Conservation (phyloP, 768 basidiomycete genomes). For the Phallus indusiatus region DNA sequence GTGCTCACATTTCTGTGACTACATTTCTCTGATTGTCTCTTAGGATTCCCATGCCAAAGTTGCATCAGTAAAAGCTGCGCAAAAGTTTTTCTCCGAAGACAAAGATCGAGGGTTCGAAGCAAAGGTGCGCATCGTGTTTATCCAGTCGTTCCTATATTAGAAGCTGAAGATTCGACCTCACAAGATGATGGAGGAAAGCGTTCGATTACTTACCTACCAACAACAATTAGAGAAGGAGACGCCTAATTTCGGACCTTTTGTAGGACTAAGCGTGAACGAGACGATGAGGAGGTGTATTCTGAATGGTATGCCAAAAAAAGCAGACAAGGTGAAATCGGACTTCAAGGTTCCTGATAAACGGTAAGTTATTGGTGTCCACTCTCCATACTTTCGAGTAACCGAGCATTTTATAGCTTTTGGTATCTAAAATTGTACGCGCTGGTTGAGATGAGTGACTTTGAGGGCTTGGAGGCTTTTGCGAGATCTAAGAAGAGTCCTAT, state of each 20-base stretch:
- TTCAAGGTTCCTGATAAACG: conserved; percentile 95
- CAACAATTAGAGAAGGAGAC: conserved; percentile 83
- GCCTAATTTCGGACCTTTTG: conserved; percentile 68
- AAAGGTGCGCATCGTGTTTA: conserved; percentile 43
- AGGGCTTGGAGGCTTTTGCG: conserved; percentile 76
- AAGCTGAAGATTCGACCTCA: neutral
- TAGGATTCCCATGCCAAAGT: conserved; percentile 71
- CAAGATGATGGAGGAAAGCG: conserved; percentile 88
- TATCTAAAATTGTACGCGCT: conserved; percentile 82
- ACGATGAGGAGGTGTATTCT: conserved; percentile 73
- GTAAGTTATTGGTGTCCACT: conserved; percentile 30
- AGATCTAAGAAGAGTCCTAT: conserved; percentile 87
- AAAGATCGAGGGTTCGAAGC: conserved; percentile 88
- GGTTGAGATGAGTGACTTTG: conserved; percentile 73
- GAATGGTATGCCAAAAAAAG: conserved; percentile 75
- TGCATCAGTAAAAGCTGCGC: conserved; percentile 65
- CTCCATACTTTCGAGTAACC: neutral
- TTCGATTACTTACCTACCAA: conserved; percentile 66
- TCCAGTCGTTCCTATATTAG: neutral
- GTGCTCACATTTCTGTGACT: conserved; percentile 15
- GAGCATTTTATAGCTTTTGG: conserved; percentile 63
- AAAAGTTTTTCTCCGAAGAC: conserved; percentile 92
- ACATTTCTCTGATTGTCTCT: neutral
- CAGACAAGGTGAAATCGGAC: conserved; percentile 80
- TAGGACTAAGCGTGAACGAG: conserved; percentile 78